Conservation (phyloP, 2,329 filamentous ascomycete species). For the Cordyceps javanica region DNA sequence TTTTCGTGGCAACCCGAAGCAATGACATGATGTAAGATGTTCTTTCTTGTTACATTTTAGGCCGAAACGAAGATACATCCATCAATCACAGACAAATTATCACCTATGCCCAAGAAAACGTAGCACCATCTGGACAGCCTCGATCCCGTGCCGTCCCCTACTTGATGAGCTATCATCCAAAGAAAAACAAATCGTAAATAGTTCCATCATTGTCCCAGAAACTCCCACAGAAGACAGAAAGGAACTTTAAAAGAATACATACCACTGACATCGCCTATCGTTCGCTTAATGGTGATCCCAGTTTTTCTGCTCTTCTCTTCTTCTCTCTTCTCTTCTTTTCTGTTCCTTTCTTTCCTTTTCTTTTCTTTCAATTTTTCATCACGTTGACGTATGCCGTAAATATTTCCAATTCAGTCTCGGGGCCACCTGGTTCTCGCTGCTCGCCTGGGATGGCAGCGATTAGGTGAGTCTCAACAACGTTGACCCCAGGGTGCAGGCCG, state of each 20-base stretch:
- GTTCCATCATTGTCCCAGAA: background rate
- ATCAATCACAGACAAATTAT: background rate
- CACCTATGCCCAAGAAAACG: background rate
- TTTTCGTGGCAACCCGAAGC: background rate
- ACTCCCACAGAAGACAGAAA: background rate
- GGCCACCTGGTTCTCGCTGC: conserved; percentile 49
- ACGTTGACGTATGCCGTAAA: conserved; percentile 71
- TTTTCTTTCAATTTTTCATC: conserved; percentile 35
- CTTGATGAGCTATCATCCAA: background rate
- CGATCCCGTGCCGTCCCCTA: background rate
- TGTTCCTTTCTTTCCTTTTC: background rate
- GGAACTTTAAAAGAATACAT: background rate
- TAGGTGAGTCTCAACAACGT: conserved; percentile 71
- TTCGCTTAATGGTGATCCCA: no score
- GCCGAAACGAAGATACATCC: background rate
- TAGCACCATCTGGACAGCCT: background rate
- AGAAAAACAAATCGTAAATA: background rate
- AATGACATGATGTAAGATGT: background rate
- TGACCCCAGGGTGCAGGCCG: conserved; percentile 64
- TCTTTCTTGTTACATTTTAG: background rate
- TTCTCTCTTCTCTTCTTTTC: background rate
- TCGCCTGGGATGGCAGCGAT: conserved; percentile 62
- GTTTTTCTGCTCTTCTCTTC: no score
- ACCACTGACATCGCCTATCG: background rate
- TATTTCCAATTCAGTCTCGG: conserved; percentile 70